Base-by-base conservation (phyloP, 2,329 filamentous ascomycete genomes). In the Sporothrix brasiliensis region DNA sequence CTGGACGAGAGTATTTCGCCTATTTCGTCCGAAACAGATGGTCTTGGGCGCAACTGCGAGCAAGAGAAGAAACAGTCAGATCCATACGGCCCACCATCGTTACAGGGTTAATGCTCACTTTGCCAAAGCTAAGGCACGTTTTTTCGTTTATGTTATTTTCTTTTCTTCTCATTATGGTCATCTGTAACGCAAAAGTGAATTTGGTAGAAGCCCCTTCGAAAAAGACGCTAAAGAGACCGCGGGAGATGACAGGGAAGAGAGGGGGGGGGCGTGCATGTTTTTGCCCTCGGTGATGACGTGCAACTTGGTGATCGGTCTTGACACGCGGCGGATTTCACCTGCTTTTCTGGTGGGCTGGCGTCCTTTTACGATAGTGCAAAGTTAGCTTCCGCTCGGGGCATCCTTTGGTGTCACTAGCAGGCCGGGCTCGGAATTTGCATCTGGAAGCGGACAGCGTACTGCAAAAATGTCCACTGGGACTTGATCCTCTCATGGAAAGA, bases 291-390 rank as follows among this genome's bases (percentile, higher is more conserved):
- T 10, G 21, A 21, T 47, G 41, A 44, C 41, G 11, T 4, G 3
- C 41, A 44, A 44, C 10, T n/a, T 24, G n/a, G 13, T 27, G 58
- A 47, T 44, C 58, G 21, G 21, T 63, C 41, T 16, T 44, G 24
- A 44, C 44, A n/a, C 34, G 44, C 24, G 47, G 61, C 61, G 44
- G 44, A 34, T 63, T 50, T 50, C 50, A 65, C 61, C 47, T 50
- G 49, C 21, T 50, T 50, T 50, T 30, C 2, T 34, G 11, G 9
- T 30, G 14, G n/a, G n/a, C 44, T 13, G 61, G 44, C 6, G 39
- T 63, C 13, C 10, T 41, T 63, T 47, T 16, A 34, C 58, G 58
- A 27, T 19, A 21, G 39, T 63, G 34, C 34, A 34, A 5, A 34
- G 34, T 9, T 34, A 47, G 39, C 14, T 34, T 65, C 27, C 21